Evolutionary conservation across 192 early-diverging fungal species (phyloP).

Genomic region (Spinellus fusiger): DNA sequence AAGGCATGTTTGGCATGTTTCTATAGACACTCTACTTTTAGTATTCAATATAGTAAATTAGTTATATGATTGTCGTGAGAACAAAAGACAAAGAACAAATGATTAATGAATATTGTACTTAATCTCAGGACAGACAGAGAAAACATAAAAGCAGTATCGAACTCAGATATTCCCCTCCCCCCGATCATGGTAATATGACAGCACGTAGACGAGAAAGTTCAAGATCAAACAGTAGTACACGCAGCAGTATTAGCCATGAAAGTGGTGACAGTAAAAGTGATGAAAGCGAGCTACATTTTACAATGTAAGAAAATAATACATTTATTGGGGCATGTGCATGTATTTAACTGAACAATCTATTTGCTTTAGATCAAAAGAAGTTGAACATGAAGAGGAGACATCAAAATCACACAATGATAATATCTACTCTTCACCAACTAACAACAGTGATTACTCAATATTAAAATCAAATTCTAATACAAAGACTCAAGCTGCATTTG

Average conservation of each 20-base stretch:
- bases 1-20: too few relatives aligned
- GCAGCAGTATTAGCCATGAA: neutral
- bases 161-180: neutral
- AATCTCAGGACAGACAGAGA: neutral
- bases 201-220: neutral
- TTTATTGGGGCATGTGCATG: neutral
- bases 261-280: constrained; percentile 1
- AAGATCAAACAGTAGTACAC: constrained; percentile 5
- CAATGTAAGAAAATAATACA: constrained; percentile 4
- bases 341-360: neutral
- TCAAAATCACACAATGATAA: neutral
- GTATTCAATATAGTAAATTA: too few relatives aligned
- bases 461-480: neutral
- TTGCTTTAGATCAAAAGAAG: neutral
- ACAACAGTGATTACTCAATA: neutral
- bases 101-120: neutral
- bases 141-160: neutral
- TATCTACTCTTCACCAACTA: neutral
- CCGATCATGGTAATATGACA: neutral
- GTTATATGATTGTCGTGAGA: too few relatives aligned
- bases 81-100: too few relatives aligned
- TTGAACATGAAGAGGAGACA: neutral
- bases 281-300: neutral
- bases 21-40: too few relatives aligned
- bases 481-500: constrained; percentile 45